Percentiles rank a stretch among this genome's conserved stretches.
Evolutionary conservation across 768 basidiomycete species (phyloP).

Genomic region (Trametes cubensis): DNA sequence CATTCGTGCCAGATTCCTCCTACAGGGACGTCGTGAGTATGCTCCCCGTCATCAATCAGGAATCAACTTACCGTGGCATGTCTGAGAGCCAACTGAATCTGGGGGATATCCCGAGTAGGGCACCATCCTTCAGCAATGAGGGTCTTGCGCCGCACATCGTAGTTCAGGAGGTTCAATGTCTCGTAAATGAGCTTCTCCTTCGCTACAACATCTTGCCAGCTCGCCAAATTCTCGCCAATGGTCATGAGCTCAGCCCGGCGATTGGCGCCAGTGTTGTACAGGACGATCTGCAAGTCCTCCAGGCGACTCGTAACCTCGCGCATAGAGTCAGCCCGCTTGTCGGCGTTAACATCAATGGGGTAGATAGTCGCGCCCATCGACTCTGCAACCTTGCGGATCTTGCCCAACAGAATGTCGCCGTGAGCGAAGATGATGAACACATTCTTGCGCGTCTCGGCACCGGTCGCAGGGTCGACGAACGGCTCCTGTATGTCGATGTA

Average conservation of each 20-base stretch:
- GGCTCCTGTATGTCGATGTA: conserved; percentile 93
- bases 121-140: conserved; percentile 98
- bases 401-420: conserved; percentile 86
- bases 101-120: conserved; percentile 86
- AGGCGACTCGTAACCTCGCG: conserved; percentile 86
- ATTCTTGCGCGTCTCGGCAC: conserved; percentile 88
- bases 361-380: conserved; percentile 99
- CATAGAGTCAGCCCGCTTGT: conserved; percentile 88
- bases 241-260: conserved; percentile 81
- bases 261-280: conserved; percentile 86
- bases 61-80: conserved; percentile 68
- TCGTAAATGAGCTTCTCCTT: conserved; percentile 98
- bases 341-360: conserved; percentile 92
- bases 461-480: conserved; percentile 85
- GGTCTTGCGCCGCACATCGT: conserved; percentile 91
- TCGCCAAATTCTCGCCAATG: conserved; percentile 81
- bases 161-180: conserved; percentile 93
- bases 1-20: conserved; percentile 90
- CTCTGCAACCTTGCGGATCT: conserved; percentile 97
- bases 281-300: conserved; percentile 86
- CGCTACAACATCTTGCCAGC: conserved; percentile 92
- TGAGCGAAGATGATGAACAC: conserved; percentile 99
- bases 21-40: conserved; percentile 26
- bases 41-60: not conserved
- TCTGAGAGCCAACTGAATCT: conserved; percentile 84